Evolutionary conservation across 2,329 filamentous ascomycete species (phyloP), one percentile per base, ranked within the genome.

Genomic region (Amauroascus verrucosus): DNA sequence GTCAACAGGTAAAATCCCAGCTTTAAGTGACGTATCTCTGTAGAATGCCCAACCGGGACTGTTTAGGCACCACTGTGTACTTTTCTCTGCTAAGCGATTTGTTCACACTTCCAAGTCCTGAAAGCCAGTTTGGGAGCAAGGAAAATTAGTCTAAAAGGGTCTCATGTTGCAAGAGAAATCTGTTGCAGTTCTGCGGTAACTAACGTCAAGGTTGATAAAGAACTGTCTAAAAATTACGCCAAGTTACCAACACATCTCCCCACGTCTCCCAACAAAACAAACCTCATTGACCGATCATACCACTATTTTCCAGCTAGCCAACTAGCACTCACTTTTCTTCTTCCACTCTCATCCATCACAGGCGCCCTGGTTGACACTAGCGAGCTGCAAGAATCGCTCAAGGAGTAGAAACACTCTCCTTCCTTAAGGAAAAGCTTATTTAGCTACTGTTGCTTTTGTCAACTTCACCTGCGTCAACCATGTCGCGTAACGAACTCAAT

Each of bases 211-310:
- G 18, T 35, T 49, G 47, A 49, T 49, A 40, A 49, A 37, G 22
- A 7, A 16, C 6, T 26, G 22, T 38, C n/a, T 9, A 11, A 28
- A 49, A 49, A 41, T 40, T 40, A 43, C 48, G 48, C 48, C 33
- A 50, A 50, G 33, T 38, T 26, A 48, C 20, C 46, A 38, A 38
- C 32, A 14, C 48, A 43, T 40, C 26, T 46, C 41, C 50, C 50
- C 50, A 38, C 41, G 4, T 38, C 50, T 52, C 50, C 50, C 50
- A 52, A 52, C 50, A 52, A 45, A 52, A 52, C 50, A 37, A 18
- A 28, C 6, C 45, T 46, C 41, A 52, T 26, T 38, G 38, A 35
- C 18, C 14, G 26, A 45, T 37, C 38, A n/a, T 44, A 22, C 22
- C 48, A 43, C 48, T 14, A 43, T 37, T 40, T 35, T 35, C 26